Evolutionary conservation across 305 asterid genomes (phyloP).

Genomic region (Fraxinus sp.): DNA sequence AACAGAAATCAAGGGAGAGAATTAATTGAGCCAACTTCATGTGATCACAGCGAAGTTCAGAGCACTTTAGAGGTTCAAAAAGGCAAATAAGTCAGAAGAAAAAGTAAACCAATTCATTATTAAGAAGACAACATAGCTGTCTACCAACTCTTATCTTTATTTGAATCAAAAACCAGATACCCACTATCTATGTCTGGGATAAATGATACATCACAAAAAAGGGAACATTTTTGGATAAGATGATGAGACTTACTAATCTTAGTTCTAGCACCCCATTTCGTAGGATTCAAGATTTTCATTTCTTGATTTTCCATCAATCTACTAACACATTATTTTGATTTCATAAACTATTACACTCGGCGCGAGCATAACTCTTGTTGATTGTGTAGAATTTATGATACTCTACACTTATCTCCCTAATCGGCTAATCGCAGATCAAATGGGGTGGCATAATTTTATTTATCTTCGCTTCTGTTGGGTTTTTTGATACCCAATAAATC

Average conservation of each 20-base stretch:
- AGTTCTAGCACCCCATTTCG: constrained; percentile 29
- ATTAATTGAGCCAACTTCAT: neutral
- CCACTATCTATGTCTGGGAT: constrained; percentile 64
- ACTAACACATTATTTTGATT: neutral
- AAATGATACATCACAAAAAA: constrained; percentile 38
- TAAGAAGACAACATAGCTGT: constrained; percentile 45
- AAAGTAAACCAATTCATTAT: constrained; percentile 31
- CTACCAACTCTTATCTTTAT: constrained; percentile 31
- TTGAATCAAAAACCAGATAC: constrained; percentile 50
- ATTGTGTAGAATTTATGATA: neutral
- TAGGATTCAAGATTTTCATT: constrained; percentile 27
- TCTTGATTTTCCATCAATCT: neutral
- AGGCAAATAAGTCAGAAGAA: neutral
- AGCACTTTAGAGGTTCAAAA: constrained; percentile 40
- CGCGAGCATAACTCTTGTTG: neutral
- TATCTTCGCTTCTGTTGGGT: neutral
- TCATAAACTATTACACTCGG: neutral
- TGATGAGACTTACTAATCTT: neutral
- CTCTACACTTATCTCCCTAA: neutral
- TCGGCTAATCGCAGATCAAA: neutral
- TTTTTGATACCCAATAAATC: no score
- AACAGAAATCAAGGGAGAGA: neutral
- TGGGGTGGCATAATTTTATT: neutral
- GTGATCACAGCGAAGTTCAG: constrained; percentile 35
- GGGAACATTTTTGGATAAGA: constrained; percentile 35